phyloP scores from a whole-genome alignment of 805 yeast genomes.

The Pichia californica region DNA sequence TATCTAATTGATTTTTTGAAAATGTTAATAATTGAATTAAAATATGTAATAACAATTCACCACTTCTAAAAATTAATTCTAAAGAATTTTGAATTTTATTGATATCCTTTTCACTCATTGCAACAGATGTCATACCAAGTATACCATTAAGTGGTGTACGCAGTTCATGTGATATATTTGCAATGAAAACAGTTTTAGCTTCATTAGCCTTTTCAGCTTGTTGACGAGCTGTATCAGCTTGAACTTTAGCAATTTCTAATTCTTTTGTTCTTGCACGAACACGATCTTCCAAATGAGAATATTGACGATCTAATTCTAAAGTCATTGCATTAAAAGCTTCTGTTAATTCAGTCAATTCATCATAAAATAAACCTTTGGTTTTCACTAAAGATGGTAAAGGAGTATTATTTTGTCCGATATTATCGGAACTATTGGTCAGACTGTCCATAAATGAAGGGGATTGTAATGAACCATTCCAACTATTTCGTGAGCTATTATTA shows the following conservation, averaged over 20 bases:
- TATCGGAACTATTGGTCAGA: slow-evolving; percentile 8
- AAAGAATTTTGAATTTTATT: slow-evolving; percentile 65
- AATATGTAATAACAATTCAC: slow-evolving; percentile 82
- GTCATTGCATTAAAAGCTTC: slow-evolving; percentile 91
- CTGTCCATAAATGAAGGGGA: slow-evolving; percentile 14
- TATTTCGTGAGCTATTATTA: slow-evolving; percentile 4
- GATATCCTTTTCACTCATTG: slow-evolving; percentile 77
- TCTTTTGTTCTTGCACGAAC: slow-evolving; percentile 83
- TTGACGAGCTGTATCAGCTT: slow-evolving; percentile 45
- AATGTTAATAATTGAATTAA: slow-evolving; percentile 87
- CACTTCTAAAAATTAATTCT: slow-evolving; percentile 81
- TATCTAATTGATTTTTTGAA: slow-evolving; percentile 83
- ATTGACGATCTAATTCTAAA: slow-evolving; percentile 78
- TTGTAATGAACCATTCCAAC: slow-evolving; percentile 7
- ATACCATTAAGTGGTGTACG: slow-evolving; percentile 96
- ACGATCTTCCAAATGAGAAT: slow-evolving; percentile 78
- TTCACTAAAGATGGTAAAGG: slow-evolving; percentile 21
- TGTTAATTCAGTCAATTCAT: slow-evolving; percentile 82
- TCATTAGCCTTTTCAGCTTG: slow-evolving; percentile 83
- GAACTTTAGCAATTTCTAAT: slow-evolving; percentile 78
- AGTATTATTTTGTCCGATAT: not conserved
- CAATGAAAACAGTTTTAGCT: slow-evolving; percentile 90
- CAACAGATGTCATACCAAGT: slow-evolving; percentile 89
- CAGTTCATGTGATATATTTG: slow-evolving; percentile 88
- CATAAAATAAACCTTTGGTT: slow-evolving; percentile 46